These are phyloP conservation scores for Euphorbia tirucalli DNA, from an alignment of 345 rosid genomes.

Conservation along the genomic window DNA sequence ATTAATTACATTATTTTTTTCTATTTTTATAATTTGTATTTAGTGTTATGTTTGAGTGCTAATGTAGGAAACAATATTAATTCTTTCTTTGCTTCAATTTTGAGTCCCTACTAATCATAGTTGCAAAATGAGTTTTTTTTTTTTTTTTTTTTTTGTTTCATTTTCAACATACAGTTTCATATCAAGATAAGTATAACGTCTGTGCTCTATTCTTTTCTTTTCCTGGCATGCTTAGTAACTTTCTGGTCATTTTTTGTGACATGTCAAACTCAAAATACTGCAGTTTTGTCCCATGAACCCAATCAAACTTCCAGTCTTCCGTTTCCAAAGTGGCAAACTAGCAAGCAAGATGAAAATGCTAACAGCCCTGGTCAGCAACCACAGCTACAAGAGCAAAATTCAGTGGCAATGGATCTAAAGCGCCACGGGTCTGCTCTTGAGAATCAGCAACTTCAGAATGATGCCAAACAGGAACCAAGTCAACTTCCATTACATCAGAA, in stretches of 20 bases:
- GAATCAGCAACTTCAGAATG: slow-evolving; percentile 44
- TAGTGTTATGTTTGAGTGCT: not conserved
- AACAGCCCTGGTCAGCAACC: slow-evolving; percentile 40
- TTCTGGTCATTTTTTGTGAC: slow-evolving; percentile 6
- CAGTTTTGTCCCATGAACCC: slow-evolving; percentile 47
- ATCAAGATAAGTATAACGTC: not conserved
- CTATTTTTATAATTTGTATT: not conserved
- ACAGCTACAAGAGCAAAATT: slow-evolving; percentile 46
- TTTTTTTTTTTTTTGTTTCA: not conserved
- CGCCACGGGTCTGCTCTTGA: slow-evolving; percentile 42
- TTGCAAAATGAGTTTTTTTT: not conserved
- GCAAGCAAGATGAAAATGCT: slow-evolving; percentile 42
- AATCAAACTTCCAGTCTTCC: slow-evolving; percentile 41
- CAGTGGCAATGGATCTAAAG: slow-evolving; percentile 35
- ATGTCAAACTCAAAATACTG: slow-evolving; percentile 7
- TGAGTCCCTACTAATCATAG: not conserved
- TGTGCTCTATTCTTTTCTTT: not conserved
- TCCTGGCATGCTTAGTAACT: not conserved
- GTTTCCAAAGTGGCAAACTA: slow-evolving; percentile 49
- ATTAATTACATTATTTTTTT: not conserved
- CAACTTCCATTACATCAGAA: slow-evolving; percentile 39
- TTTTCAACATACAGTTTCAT: not conserved
- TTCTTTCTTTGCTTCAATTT: not conserved
- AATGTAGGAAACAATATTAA: not conserved
- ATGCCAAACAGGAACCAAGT: slow-evolving; percentile 36